phyloP scores from a whole-genome alignment of 495 filamentous ascomycete species.

The Tuber umbilicatum region DNA sequence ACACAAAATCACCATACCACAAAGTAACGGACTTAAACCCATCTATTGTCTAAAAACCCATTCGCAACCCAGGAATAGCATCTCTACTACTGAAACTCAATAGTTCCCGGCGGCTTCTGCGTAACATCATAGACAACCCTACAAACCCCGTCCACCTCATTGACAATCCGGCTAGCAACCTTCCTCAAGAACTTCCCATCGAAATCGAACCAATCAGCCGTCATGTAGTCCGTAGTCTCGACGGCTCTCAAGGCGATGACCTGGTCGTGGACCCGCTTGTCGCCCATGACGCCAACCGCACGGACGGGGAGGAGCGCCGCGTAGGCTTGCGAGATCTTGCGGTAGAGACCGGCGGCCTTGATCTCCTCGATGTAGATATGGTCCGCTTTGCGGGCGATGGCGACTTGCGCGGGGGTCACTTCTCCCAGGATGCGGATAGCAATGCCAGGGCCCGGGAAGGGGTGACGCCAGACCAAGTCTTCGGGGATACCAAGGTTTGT shows the following conservation, averaged over 20 bases:
- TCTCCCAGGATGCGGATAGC: conserved; percentile 87
- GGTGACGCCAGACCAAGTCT: conserved; percentile 75
- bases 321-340: conserved; percentile 74
- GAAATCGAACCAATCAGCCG: conserved; percentile 63
- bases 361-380: conserved; percentile 86
- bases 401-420: conserved; percentile 69
- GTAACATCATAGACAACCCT: conserved; percentile 59
- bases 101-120: conserved; percentile 74
- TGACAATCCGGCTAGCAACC: conserved; percentile 68
- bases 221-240: conserved; percentile 76
- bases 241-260: conserved; percentile 65
- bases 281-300: conserved; percentile 76
- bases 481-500: conserved; percentile 67
- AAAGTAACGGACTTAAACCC: neutral
- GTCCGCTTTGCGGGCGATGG: conserved; percentile 77
- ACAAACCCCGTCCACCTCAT: conserved; percentile 72
- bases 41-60: conserved; percentile 5
- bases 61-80: neutral
- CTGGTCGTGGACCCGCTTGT: conserved; percentile 58
- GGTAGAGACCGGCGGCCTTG: conserved; percentile 71
- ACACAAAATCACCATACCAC: neutral
- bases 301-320: conserved; percentile 65
- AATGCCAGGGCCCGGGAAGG: conserved; percentile 78
- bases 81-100: conserved; percentile 60
- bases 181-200: conserved; percentile 60